A percentile compares a stretch with the other conserved stretches of the same genome.
Evolutionary conservation across 306 rosid genomes (phyloP).

Genomic region (Trifolium dubium): DNA sequence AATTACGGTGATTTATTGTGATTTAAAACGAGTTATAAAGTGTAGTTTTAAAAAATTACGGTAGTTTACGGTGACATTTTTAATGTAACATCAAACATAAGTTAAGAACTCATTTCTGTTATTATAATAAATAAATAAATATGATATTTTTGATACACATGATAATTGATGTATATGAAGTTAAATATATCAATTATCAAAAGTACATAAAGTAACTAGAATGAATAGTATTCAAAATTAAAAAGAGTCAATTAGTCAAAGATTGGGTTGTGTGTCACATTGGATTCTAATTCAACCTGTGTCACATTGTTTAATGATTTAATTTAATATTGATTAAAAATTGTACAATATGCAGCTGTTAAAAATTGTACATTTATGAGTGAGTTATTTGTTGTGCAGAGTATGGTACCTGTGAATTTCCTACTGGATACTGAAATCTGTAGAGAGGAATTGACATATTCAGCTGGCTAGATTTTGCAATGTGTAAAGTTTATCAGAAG

Average conservation of each 20-base stretch:
- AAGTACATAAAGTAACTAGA: too few species aligned
- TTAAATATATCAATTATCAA: too few species aligned
- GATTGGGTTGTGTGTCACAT: constrained; percentile 33
- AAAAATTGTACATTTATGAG: neutral
- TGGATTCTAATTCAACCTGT: constrained; percentile 31
- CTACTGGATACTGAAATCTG: constrained; percentile 60
- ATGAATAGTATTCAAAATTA: neutral
- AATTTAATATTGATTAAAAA: neutral
- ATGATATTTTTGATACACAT: too few species aligned
- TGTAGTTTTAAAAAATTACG: too few species aligned
- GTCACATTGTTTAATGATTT: neutral
- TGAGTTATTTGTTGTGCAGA: constrained; percentile 50
- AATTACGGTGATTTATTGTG: too few species aligned
- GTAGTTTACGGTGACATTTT: too few species aligned
- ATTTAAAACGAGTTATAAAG: too few species aligned
- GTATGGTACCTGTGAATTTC: constrained; percentile 80
- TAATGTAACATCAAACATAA: too few species aligned
- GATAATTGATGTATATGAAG: too few species aligned
- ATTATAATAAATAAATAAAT: too few species aligned
- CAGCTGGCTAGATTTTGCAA: constrained; percentile 27
- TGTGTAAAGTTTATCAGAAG: constrained; percentile 39
- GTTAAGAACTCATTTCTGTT: too few species aligned
- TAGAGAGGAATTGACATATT: constrained; percentile 35
- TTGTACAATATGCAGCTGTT: too few species aligned
- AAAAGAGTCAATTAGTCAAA: constrained; percentile 41